Base-by-base conservation (phyloP, 148 eudicot species). In the Diospyros lotus region DNA sequence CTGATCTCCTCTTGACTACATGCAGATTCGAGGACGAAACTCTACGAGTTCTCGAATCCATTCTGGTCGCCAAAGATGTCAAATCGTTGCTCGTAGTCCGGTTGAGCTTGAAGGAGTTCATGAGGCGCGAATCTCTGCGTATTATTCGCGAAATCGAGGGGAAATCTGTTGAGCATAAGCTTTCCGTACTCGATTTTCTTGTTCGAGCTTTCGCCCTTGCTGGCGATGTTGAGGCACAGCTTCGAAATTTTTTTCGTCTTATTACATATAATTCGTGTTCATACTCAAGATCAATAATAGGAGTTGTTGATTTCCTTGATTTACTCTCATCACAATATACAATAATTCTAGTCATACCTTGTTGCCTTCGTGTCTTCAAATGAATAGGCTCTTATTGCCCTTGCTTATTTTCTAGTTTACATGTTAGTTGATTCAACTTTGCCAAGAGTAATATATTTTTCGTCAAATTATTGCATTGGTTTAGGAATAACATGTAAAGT, bases 191-290 rank as follows among this genome's bases (percentile, higher is more conserved):
- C 40, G 89, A 93, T 12, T 93, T 93, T 68, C 79, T 93, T 17
- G 82, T 89, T 79, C 87, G 80, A 10, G 89, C 90, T 72, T 93
- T 90, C 58, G 84, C 90, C 3, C 67, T 89, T 51, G 76, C 87
- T 52, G 79, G 79, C 53, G 95, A 93, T 74, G 55, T 82, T 5
- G 88, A 93, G 93, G 97, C 76, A 60, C 18, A n/a, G 39, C 4
- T 3, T 58, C n/a, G 55, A 13, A 41, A 38, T 50, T 6, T 1
- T n/a, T n/a, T 68, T 14, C 2, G 2, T 13, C 17, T 51, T 48
- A 48, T 48, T 4, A 4, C 52, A 48, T 42, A 15, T 40, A 41
- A 7, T 56, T 7, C 28, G 1, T 4, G 42, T 70, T 70, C 6
- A n/a, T 55, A 8, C 15, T 42, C 39, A 41, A 41, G 73, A 70